phyloP scores from a whole-genome alignment of 2,329 filamentous ascomycete genomes.

The Pseudopyricularia cyperi region DNA sequence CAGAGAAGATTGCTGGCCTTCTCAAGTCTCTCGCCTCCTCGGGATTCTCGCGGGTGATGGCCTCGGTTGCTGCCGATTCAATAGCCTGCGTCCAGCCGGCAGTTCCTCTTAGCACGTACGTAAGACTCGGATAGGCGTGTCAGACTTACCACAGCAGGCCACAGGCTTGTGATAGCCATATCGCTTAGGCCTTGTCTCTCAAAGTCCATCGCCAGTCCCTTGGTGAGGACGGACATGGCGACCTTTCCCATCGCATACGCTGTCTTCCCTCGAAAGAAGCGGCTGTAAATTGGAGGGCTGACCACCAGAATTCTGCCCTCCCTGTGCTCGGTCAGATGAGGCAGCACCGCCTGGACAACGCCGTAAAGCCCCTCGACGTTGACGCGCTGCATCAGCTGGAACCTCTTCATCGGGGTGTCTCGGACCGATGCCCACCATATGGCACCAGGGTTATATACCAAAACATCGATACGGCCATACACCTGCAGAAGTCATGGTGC shows the following conservation, averaged over 20 bases:
- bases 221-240: slow-evolving; percentile 69
- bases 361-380: slow-evolving; percentile 68
- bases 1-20: slow-evolving; percentile 62
- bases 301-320: slow-evolving; percentile 62
- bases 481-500: slow-evolving; percentile 15
- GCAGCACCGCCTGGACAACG: slow-evolving; percentile 53
- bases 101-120: background rate
- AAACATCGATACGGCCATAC: slow-evolving; percentile 55
- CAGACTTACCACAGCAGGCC: slow-evolving; percentile 58
- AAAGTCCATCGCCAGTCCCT: slow-evolving; percentile 75
- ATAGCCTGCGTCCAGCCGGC: slow-evolving; percentile 33
- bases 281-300: slow-evolving; percentile 71
- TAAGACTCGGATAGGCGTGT: slow-evolving; percentile 1
- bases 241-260: slow-evolving; percentile 72
- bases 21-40: slow-evolving; percentile 45
- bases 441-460: slow-evolving; percentile 74
- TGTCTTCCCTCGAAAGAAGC: slow-evolving; percentile 77
- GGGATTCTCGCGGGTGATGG: slow-evolving; percentile 29
- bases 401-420: slow-evolving; percentile 62
- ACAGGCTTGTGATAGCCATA: slow-evolving; percentile 72
- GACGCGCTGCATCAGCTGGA: slow-evolving; percentile 63
- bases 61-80: slow-evolving; percentile 60
- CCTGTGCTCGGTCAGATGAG: slow-evolving; percentile 44
- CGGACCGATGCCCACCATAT: slow-evolving; percentile 74
- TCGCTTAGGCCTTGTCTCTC: slow-evolving; percentile 46